A percentile compares a stretch with the other conserved stretches of the same genome.
These are phyloP conservation scores for Amanita polypyramis DNA, from an alignment of 768 basidiomycete species.

Conservation along the genomic window DNA sequence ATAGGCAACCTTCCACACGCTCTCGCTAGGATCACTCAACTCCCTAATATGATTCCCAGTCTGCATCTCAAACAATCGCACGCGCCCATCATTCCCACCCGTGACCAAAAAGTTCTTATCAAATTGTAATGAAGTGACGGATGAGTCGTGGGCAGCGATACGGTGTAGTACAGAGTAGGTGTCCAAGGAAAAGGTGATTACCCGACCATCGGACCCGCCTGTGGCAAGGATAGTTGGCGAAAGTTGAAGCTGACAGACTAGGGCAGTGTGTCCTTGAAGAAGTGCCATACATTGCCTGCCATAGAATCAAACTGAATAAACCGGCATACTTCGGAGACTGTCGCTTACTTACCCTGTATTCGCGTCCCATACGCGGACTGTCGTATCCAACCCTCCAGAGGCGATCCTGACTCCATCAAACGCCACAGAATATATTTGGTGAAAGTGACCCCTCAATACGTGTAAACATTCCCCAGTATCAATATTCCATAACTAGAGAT, in stretches of 20 bases:
- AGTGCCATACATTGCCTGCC: slow-evolving; percentile 70
- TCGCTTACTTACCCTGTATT: slow-evolving; percentile 56
- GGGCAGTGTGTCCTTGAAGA: slow-evolving; percentile 83
- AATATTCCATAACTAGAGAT: slow-evolving; percentile 70
- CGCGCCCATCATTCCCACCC: slow-evolving; percentile 79
- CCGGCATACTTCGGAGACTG: background rate
- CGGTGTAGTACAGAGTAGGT: slow-evolving; percentile 41
- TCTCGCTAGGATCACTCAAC: slow-evolving; percentile 66
- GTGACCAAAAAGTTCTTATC: slow-evolving; percentile 75
- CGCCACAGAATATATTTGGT: slow-evolving; percentile 86
- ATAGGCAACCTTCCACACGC: slow-evolving; percentile 81
- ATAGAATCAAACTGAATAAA: background rate
- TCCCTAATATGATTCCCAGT: slow-evolving; percentile 68
- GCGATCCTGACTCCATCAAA: slow-evolving; percentile 79
- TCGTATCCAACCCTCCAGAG: slow-evolving; percentile 89
- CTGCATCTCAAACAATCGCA: slow-evolving; percentile 56
- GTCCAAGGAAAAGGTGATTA: slow-evolving; percentile 31
- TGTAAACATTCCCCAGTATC: slow-evolving; percentile 85
- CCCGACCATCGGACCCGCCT: slow-evolving; percentile 80
- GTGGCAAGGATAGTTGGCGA: slow-evolving; percentile 61
- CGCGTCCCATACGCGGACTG: slow-evolving; percentile 85
- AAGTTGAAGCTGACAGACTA: slow-evolving; percentile 86
- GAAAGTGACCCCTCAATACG: slow-evolving; percentile 72
- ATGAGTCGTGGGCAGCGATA: slow-evolving; percentile 82
- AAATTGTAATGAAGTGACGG: slow-evolving; percentile 81